These are phyloP conservation scores for Alternaria sp. DNA, from an alignment of 2,329 filamentous ascomycete genomes.

Conservation along the genomic window DNA sequence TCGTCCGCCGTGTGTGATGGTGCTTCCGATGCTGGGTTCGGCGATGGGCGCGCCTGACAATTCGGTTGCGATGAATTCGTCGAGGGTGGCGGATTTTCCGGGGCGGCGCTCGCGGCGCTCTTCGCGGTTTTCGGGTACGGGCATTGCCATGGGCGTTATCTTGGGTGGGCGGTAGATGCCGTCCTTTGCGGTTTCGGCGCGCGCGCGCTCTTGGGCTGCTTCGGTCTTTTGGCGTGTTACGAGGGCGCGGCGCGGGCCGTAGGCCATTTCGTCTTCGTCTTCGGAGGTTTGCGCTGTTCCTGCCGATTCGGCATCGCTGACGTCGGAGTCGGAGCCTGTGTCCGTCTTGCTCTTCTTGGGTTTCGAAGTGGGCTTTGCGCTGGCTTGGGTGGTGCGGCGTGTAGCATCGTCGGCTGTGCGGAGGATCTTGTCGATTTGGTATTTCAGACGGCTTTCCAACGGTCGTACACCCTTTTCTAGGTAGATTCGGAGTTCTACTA, in stretches of 20 bases:
- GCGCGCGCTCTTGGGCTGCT: conserved; percentile 22
- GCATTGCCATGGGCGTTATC: conserved; percentile 86
- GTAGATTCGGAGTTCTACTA: conserved; percentile 91
- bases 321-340: conserved; percentile 50
- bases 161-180: conserved; percentile 89
- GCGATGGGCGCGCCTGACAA: conserved; percentile 81
- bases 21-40: conserved; percentile 90
- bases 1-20: conserved; percentile 79
- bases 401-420: conserved; percentile 78
- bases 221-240: conserved; percentile 42
- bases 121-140: conserved; percentile 65
- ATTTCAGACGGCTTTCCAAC: conserved; percentile 86
- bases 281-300: conserved; percentile 37
- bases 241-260: conserved; percentile 65
- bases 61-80: conserved; percentile 89
- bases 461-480: conserved; percentile 91
- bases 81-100: conserved; percentile 80
- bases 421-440: conserved; percentile 94
- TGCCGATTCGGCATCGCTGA: conserved; percentile 44
- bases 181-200: conserved; percentile 51
- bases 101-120: conserved; percentile 68
- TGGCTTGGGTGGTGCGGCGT: conserved; percentile 36
- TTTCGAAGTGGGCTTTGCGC: conserved; percentile 20
- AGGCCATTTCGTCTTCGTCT: conserved; percentile 65
- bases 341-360: conserved; percentile 46